Conservation (phyloP, 352 stramenopile genomes). For the Thalassiosira pacifica region DNA sequence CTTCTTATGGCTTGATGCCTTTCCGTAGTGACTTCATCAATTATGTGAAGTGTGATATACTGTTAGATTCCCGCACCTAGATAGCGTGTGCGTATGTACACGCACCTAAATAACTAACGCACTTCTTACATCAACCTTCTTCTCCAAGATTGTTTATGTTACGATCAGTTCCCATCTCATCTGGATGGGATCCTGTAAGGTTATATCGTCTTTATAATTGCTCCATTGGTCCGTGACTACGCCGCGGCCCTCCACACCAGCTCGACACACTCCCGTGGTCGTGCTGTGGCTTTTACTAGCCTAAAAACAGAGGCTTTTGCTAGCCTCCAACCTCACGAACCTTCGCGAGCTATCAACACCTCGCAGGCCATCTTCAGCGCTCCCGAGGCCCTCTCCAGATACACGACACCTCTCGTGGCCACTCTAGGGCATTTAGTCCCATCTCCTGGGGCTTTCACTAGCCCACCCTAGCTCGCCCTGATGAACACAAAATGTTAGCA, state of each 20-base stretch:
- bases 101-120: neutral
- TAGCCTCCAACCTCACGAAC: neutral
- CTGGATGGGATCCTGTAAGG: neutral
- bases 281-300: neutral
- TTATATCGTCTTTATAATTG: neutral
- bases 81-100: neutral
- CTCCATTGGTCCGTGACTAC: neutral
- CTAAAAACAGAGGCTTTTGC: too few species aligned
- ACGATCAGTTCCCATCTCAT: neutral
- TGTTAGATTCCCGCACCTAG: neutral
- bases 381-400: neutral
- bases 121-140: neutral
- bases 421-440: neutral
- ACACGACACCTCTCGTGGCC: neutral
- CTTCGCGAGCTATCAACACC: neutral
- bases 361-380: neutral
- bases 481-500: neutral
- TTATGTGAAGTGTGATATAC: slow-evolving; percentile 10
- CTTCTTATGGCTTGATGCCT: too few species aligned
- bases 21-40: too few species aligned
- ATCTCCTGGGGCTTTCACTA: neutral
- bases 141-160: neutral
- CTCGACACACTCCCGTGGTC: neutral
- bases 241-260: neutral
- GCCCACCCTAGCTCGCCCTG: neutral